Conservation (phyloP, 2,329 filamentous ascomycete genomes). For the Hypomyces perniciosus region DNA sequence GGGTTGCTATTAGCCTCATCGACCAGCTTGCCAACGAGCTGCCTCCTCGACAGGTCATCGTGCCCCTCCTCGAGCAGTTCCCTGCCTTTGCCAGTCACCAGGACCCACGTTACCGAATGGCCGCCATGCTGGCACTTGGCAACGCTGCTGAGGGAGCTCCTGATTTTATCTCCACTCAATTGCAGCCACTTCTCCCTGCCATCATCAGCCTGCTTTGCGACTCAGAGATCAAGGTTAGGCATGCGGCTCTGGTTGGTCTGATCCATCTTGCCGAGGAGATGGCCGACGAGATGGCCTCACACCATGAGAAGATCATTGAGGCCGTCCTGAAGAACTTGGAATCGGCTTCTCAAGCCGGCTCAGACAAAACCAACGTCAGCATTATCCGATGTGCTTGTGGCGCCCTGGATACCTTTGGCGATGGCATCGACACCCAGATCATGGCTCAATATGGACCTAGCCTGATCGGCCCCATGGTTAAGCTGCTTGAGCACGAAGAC, state of each 20-base stretch:
- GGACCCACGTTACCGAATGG: constrained; percentile 75
- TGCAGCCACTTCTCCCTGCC: constrained; percentile 77
- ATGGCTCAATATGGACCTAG: constrained; percentile 77
- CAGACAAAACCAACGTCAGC: constrained; percentile 70
- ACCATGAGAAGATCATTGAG: constrained; percentile 79
- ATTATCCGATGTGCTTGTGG: constrained; percentile 88
- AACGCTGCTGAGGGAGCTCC: constrained; percentile 95
- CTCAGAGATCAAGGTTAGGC: constrained; percentile 74
- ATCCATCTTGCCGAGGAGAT: constrained; percentile 90
- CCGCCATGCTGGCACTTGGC: constrained; percentile 84
- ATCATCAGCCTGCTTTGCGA: constrained; percentile 81
- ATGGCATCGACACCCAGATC: constrained; percentile 71
- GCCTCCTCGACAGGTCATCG: constrained; percentile 88
- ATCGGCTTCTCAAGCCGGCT: constrained; percentile 62
- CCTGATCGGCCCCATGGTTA: constrained; percentile 78
- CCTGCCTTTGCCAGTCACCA: constrained; percentile 70
- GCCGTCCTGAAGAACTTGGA: constrained; percentile 85
- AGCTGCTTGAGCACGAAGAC: constrained; percentile 77
- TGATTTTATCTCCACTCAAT: constrained; percentile 93
- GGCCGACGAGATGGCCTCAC: constrained; percentile 78
- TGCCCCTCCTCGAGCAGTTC: constrained; percentile 83
- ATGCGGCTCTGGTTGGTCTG: constrained; percentile 80
- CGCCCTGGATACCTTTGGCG: constrained; percentile 85
- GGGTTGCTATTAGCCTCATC: constrained; percentile 78
- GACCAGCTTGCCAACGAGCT: constrained; percentile 84